Evolutionary conservation across 2,329 filamentous ascomycete genomes (phyloP), one percentile per base, ranked within the genome.

Genomic region (Cytospora piceae): DNA sequence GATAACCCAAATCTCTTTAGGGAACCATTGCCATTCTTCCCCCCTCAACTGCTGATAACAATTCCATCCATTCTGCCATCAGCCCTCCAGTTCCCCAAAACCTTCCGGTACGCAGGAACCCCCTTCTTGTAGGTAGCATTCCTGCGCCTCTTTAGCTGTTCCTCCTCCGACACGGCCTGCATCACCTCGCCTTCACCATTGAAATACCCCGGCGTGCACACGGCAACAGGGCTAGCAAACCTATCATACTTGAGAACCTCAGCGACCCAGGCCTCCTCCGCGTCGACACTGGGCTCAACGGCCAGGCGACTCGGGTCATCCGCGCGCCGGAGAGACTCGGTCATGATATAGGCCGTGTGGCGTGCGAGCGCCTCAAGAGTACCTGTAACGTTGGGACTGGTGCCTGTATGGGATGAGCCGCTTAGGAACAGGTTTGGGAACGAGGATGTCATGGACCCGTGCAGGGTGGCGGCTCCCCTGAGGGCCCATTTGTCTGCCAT

Each of bases 351-450:
- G 15, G 59, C 66, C 17, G 65, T 34, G 15, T 69, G 68, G 20
- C 75, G 69, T 0, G 79, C 80, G 34, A 85, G 77, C 11, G 73
- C 72, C 12, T 74, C 72, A 1, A 78, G 75, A 9, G 84, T 57
- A 61, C 39, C 34, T 0, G 54, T 61, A 27, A 63, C 46, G 60
- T 64, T 70, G n/a, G 61, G 59, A n/a, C 53, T 67, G 4, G 39
- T 31, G 17, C 53, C 64, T 2, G 63, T 31, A 34, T 72, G 68
- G 17, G 14, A 53, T 27, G 57, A 31, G 20, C 69, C 67, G 0
- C 63, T 24, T 34, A 70, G 69, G 53, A 73, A 63, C 3, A 72
- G 27, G 49, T 71, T 72, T 29, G 72, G 72, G 32, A 72, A 72
- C 4, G 58, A 70, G 31, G 51, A 55, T 20, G 58, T 70, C 39